Percentiles rank a stretch among this genome's conserved stretches.
Conservation (phyloP, 1,284 basidiomycete species). For the Grifola frondosa region DNA sequence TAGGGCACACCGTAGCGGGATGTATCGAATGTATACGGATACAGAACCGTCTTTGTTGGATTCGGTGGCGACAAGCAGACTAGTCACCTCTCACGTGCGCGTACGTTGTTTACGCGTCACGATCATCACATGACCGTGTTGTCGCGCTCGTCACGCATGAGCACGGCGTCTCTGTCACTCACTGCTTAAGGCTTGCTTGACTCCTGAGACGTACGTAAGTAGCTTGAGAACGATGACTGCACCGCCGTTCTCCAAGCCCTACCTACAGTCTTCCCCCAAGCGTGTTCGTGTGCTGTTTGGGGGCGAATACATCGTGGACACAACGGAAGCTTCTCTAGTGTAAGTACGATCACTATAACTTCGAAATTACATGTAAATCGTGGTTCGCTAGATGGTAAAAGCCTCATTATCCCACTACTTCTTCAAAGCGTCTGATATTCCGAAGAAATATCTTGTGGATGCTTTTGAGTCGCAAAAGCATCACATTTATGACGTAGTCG, state of each 20-base stretch:
- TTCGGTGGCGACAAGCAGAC: too few species aligned
- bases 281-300: slow-evolving; percentile 55
- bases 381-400: slow-evolving; percentile 51
- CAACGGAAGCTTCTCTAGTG: slow-evolving; percentile 55
- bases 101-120: too few species aligned
- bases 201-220: neutral
- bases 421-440: slow-evolving; percentile 46
- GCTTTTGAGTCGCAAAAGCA: slow-evolving; percentile 28
- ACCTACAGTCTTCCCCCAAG: slow-evolving; percentile 34
- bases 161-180: too few species aligned
- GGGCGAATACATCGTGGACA: slow-evolving; percentile 54
- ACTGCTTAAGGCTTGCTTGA: too few species aligned
- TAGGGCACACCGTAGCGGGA: too few species aligned
- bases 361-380: neutral
- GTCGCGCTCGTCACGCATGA: too few species aligned
- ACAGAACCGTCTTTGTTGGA: too few species aligned
- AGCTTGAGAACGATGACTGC: slow-evolving; percentile 8
- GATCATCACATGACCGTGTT: too few species aligned
- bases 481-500: slow-evolving; percentile 46
- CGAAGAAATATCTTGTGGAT: slow-evolving; percentile 38
- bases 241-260: slow-evolving; percentile 26
- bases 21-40: too few species aligned
- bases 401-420: slow-evolving; percentile 54
- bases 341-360: slow-evolving; percentile 31
- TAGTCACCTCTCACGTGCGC: too few species aligned